Conservation (phyloP, 345 rosid species). For the Microcos paniculata region DNA sequence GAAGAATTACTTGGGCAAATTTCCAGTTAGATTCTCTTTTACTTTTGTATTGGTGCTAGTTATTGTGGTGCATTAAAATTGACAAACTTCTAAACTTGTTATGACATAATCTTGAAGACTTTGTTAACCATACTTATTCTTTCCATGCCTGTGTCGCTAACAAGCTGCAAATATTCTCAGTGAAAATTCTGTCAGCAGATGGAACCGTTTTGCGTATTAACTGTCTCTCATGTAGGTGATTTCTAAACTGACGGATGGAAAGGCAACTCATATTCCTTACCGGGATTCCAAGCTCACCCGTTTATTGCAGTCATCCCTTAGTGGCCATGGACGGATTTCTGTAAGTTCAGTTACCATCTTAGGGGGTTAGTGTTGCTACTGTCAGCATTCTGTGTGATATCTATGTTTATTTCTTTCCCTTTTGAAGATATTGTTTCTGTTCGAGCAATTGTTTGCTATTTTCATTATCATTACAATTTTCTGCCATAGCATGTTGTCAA, state of each 20-base stretch:
- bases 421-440: neutral
- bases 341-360: slow-evolving; percentile 34
- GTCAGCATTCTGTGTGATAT: neutral
- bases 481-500: slow-evolving; percentile 2
- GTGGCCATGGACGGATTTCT: slow-evolving; percentile 69
- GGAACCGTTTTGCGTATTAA: slow-evolving; percentile 14
- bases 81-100: slow-evolving; percentile 9
- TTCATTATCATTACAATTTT: neutral
- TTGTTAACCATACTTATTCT: neutral
- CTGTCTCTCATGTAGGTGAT: slow-evolving; percentile 45
- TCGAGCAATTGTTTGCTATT: neutral
- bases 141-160: neutral
- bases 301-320: slow-evolving; percentile 68
- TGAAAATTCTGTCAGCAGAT: neutral
- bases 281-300: slow-evolving; percentile 80
- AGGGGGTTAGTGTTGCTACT: slow-evolving; percentile 9
- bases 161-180: slow-evolving; percentile 4
- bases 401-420: neutral
- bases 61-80: neutral
- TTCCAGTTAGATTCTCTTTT: neutral
- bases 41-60: neutral
- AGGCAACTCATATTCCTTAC: slow-evolving; percentile 65
- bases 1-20: neutral
- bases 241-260: slow-evolving; percentile 63
- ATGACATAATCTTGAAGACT: neutral